phyloP scores from a whole-genome alignment of 495 filamentous ascomycete species.

The Umbilicaria muhlenbergii region DNA sequence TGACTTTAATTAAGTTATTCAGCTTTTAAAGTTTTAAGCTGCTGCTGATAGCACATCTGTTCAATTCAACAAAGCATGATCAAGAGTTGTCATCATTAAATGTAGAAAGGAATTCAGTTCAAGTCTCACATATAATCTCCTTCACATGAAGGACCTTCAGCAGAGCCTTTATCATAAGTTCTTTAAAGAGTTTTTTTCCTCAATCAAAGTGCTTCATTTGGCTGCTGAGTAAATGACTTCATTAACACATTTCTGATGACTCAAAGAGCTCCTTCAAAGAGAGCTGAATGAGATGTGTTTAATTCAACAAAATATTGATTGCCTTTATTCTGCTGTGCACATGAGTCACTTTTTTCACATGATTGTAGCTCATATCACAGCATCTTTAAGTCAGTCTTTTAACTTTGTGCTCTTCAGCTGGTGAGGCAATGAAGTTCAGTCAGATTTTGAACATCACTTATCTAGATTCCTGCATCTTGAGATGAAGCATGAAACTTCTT shows the following conservation, averaged over 20 bases:
- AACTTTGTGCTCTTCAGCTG: too few species aligned
- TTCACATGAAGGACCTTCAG: slow-evolving; percentile 3
- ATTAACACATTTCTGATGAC: slow-evolving; percentile 5
- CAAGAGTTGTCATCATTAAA: slow-evolving; percentile 11
- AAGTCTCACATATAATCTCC: slow-evolving; percentile 4
- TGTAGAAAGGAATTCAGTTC: neutral
- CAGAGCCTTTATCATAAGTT: slow-evolving; percentile 6
- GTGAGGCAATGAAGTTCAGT: too few species aligned
- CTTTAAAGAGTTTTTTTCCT: slow-evolving; percentile 10
- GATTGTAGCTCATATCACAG: neutral
- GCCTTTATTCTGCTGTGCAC: neutral
- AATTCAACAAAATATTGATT: neutral
- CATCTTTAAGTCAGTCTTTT: neutral
- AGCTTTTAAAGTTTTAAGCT: slow-evolving; percentile 9
- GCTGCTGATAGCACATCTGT: slow-evolving; percentile 5
- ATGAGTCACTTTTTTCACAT: neutral
- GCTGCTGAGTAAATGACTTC: slow-evolving; percentile 7
- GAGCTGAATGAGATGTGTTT: neutral
- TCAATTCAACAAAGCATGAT: slow-evolving; percentile 6
- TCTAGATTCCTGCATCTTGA: too few species aligned
- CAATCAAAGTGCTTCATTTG: slow-evolving; percentile 13
- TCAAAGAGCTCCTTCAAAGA: slow-evolving; percentile 3
- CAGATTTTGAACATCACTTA: too few species aligned
- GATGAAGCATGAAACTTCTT: neutral
- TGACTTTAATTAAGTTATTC: slow-evolving; percentile 10